Evolutionary conservation across 129 eudicot species (phyloP), one percentile per base, ranked within the genome.

Genomic region (Flaveria brownii): DNA sequence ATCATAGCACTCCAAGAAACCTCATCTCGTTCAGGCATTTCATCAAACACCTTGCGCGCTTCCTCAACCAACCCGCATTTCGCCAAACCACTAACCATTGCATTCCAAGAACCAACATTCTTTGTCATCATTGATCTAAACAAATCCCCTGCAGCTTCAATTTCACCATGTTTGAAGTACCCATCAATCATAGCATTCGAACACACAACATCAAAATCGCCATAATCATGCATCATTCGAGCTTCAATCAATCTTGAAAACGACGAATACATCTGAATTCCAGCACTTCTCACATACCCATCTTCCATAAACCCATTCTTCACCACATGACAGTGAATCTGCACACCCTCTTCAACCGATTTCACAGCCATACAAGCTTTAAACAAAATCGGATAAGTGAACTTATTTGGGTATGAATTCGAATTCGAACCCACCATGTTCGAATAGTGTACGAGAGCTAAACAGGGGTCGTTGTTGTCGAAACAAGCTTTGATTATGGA

Each of bases 101-200:
- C 79, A 52, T 89, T 89, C 94, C 91, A 89, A 47, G 94, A 82
- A 43, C 91, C 69, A 66, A 82, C 78, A 70, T 75, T 84, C 79
- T 78, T 86, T 15, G 39, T 41, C 39, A 30, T 11, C 80, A 43
- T 68, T 2, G 23, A 50, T 15, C 57, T 74, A 50, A 86, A 86
- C 82, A 89, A 77, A 50, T 26, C 74, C 43, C 16, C 46, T 36
- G 91, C 94, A 51, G 69, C 76, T 49, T 80, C 89, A 41, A 75
- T 84, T 11, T 82, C 86, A 0, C 91, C 87, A 55, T 52, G 69
- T 62, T 76, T 84, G 71, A 86, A 65, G 52, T 84, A 89, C 51
- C 94, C 91, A 82, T 89, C 91, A 72, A 89, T 78, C 94, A 89
- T 84, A 43, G 89, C 91, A 81, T 89, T 89, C 52, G 64, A 84